Evolutionary conservation across 805 yeast genomes (phyloP), one percentile per base, ranked within the genome.

Genomic region (Isabelozyma heimii): DNA sequence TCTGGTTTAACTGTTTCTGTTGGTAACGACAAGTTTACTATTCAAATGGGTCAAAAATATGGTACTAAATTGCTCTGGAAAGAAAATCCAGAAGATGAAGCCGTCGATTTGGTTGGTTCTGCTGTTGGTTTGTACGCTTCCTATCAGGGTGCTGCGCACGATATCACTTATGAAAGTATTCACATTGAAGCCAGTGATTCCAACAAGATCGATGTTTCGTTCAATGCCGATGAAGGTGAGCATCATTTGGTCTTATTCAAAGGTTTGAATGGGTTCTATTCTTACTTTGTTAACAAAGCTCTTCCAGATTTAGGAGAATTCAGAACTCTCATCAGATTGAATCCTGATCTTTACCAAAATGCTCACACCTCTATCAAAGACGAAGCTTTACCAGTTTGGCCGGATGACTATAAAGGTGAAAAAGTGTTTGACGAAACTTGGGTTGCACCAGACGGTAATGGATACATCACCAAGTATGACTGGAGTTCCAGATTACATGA

Each of bases 401-500:
- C 51, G 6, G 48, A 48, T 15, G 51, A 48, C 33, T 48, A 27
- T 38, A 16, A 41, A 38, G 45, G 45, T 10, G 28, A 41, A 12
- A 41, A 48, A 30, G 43, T 48, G 5, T 48, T 48, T 37, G 51
- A 48, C 17, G 51, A 48, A 37, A 48, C 51, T n/a, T 48, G 51
- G 51, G 42, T 37, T 14, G 43, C 16, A 2, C 43, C 43, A 26
- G n/a, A 39, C 17, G 35, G 35, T 30, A 30, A 30, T 30, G 35
- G 35, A 37, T 50, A 47, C 15, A 50, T 50, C 15, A 50, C 53
- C 9, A 50, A 50, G 26, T 50, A 50, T 14, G 52, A 50, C 15
- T 47, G 51, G 51, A 50, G 53, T 40, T 42, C 48, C 10, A 44
- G 53, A 37, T 38, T 47, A 14, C 50, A 47, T 27, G 53, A 50